phyloP scores from a whole-genome alignment of 1,139 yeast genomes.

The Torulaspora globosa region DNA sequence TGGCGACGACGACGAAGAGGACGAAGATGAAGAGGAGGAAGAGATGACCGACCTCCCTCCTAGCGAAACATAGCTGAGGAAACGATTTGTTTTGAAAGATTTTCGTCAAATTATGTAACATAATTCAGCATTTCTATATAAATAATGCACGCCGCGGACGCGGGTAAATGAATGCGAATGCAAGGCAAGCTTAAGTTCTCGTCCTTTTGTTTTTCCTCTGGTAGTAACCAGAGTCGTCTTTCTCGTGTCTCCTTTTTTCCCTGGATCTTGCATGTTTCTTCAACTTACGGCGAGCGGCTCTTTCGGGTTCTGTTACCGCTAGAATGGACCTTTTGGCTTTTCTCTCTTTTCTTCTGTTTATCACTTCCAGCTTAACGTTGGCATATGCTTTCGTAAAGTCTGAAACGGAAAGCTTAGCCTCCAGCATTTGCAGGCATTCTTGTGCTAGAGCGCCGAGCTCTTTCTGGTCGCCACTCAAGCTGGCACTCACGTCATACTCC shows the following conservation, averaged over 20 bases:
- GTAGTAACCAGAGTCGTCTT: slow-evolving; percentile 74
- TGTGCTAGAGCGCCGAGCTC: slow-evolving; percentile 57
- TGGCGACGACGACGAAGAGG: slow-evolving; percentile 21
- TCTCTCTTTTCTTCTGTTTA: slow-evolving; percentile 67
- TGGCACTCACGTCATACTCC: slow-evolving; percentile 41
- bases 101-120: not conserved
- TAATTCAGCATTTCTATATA: not conserved
- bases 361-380: slow-evolving; percentile 57
- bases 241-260: slow-evolving; percentile 69
- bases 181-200: slow-evolving; percentile 20
- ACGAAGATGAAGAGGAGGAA: slow-evolving; percentile 18
- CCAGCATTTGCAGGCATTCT: slow-evolving; percentile 68
- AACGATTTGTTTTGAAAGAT: not conserved
- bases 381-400: slow-evolving; percentile 64
- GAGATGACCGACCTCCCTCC: slow-evolving; percentile 18
- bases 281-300: slow-evolving; percentile 70
- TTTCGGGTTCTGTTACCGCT: slow-evolving; percentile 75
- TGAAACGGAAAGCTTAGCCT: slow-evolving; percentile 67
- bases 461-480: slow-evolving; percentile 40
- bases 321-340: slow-evolving; percentile 70
- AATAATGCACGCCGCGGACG: not conserved
- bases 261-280: slow-evolving; percentile 71
- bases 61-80: slow-evolving; percentile 13
- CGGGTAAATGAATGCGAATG: not conserved
- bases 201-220: slow-evolving; percentile 55